Evolutionary conservation across 1,139 yeast genomes (phyloP), one percentile per base, ranked within the genome.

Genomic region (Pichia inconspicua): DNA sequence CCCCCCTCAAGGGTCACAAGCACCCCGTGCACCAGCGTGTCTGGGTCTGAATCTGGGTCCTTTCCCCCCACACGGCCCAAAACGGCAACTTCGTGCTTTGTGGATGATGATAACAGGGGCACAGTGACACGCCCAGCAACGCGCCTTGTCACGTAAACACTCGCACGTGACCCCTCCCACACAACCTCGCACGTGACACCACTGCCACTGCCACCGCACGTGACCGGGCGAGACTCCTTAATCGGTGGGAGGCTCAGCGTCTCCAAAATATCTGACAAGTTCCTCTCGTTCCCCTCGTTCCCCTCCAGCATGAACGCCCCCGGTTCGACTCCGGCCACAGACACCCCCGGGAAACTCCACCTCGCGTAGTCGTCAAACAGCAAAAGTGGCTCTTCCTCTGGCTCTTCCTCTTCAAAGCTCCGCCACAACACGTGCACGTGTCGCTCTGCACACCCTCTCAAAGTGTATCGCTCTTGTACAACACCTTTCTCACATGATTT

Each of bases 381-480:
- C 22, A 22, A 22, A 22, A 22, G 5, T 22, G 22, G 22, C 22
- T 22, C 22, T 1, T 22, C 5, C 22, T 22, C 22, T 22, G 3
- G 2, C 22, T 53, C 54, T 14, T 52, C 53, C 19, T 17, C 19
- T 17, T 17, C 19, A 17, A 17, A 17, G 19, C 19, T 17, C 19
- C 34, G 34, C 34, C 34, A 30, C 34, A 30, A 30, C 34, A 30
- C 34, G 34, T 30, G 34, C 34, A 14, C 34, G n/a, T 30, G 34
- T 30, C 34, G 34, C 12, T 12, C 30, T 27, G 9, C 7, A 27
- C 30, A 9, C 30, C 30, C 30, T 11, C 30, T 9, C 30, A 14
- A 5, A 1, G 34, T 30, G 34, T 30, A 30, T 12, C 34, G 14
- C 34, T 30, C 34, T 30, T 30, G 34, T n/a, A 30, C 34, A 30